Evolutionary conservation across 176 grass and related monocot species (phyloP).

Genomic region (Cenchrus fungigraminus): DNA sequence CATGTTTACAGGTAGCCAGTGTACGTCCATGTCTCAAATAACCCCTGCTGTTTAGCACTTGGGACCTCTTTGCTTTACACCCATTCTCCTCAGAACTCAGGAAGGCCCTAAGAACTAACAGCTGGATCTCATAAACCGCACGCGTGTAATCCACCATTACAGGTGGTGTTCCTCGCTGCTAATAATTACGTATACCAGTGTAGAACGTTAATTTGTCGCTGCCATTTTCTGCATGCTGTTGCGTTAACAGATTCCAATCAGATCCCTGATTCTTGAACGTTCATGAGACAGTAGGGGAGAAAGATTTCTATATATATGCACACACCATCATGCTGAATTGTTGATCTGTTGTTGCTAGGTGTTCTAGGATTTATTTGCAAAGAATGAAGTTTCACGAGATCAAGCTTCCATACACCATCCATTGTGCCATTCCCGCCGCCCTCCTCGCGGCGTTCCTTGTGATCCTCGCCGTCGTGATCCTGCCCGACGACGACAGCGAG

Average conservation of each 20-base stretch:
- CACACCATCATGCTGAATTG: neutral
- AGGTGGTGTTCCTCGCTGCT: neutral
- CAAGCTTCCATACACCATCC: neutral
- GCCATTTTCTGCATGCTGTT: neutral
- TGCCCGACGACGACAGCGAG: neutral
- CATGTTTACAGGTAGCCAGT: conserved; percentile 6
- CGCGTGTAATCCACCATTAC: conserved; percentile 45
- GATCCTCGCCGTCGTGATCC: conserved; percentile 4
- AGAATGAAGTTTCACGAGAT: conserved; percentile 31
- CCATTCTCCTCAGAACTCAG: neutral
- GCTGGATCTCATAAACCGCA: neutral
- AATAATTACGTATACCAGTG: neutral
- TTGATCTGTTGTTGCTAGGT: neutral
- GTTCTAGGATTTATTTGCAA: neutral
- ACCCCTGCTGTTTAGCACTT: conserved; percentile 41
- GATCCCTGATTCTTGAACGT: conserved; percentile 2
- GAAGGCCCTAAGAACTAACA: neutral
- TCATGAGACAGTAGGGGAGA: neutral
- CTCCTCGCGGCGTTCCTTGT: conserved; percentile 19
- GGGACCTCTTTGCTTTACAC: neutral
- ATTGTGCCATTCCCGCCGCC: conserved; percentile 10
- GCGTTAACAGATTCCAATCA: neutral
- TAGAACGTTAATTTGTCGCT: neutral
- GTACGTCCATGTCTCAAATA: neutral
- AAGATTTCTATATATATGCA: neutral